A percentile compares a stretch with the other conserved stretches of the same genome.
phyloP scores from a whole-genome alignment of 345 rosid species.

The Microcos paniculata region DNA sequence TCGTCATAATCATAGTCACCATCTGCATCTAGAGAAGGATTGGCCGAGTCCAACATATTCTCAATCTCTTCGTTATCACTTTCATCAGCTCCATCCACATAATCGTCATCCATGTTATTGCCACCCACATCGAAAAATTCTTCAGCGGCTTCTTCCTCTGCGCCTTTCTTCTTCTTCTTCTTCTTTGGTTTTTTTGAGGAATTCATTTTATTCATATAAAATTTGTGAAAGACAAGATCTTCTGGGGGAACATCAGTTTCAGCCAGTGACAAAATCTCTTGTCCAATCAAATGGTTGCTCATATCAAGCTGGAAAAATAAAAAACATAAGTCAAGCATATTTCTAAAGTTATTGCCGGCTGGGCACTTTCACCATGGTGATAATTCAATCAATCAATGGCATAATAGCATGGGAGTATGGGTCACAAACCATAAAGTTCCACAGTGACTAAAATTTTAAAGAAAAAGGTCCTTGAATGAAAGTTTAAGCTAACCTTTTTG shows the following conservation, averaged over 20 bases:
- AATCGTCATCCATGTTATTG: conserved; percentile 56
- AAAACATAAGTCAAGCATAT: not conserved
- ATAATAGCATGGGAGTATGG: not conserved
- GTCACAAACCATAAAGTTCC: not conserved
- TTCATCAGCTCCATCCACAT: conserved; percentile 68
- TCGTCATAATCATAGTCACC: conserved; percentile 81
- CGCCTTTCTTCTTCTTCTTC: conserved; percentile 78
- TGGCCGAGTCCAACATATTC: conserved; percentile 62
- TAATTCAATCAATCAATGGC: not conserved
- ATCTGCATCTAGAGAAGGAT: conserved; percentile 52
- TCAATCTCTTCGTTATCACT: conserved; percentile 92
- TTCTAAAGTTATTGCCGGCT: not conserved
- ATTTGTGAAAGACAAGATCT: conserved; percentile 93
- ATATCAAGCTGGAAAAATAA: conserved; percentile 62
- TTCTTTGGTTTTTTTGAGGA: conserved; percentile 62
- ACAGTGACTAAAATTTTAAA: not conserved
- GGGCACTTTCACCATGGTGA: not conserved
- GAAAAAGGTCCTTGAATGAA: not conserved
- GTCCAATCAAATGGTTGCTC: conserved; percentile 71
- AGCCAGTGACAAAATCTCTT: conserved; percentile 79
- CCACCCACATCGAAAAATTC: conserved; percentile 64
- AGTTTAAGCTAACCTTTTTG: conserved; percentile 59
- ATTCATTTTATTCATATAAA: conserved; percentile 77
- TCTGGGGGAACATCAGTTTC: conserved; percentile 91
- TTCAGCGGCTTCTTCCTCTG: conserved; percentile 75